A percentile compares a stretch with the other conserved stretches of the same genome.
Evolutionary conservation across 2,329 filamentous ascomycete species (phyloP).

Genomic region (Capronia americana): DNA sequence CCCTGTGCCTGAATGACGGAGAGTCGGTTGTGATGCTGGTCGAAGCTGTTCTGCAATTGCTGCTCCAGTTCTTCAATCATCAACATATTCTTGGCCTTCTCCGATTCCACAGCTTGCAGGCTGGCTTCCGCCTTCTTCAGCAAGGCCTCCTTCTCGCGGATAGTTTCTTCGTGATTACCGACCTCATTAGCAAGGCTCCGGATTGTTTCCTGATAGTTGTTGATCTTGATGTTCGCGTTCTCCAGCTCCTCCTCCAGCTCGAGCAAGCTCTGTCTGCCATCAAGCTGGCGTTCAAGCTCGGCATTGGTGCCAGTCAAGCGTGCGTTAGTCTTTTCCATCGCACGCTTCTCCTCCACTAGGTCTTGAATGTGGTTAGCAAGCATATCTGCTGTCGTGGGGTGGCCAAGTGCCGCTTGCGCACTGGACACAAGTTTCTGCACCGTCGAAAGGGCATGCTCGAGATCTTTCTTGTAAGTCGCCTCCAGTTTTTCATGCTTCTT

Average conservation of each 20-base stretch:
- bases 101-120: slow-evolving; percentile 60
- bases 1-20: slow-evolving; percentile 81
- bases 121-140: slow-evolving; percentile 55
- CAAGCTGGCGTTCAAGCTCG: slow-evolving; percentile 39
- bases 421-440: slow-evolving; percentile 34
- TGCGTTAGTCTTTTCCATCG: slow-evolving; percentile 32
- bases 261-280: slow-evolving; percentile 33
- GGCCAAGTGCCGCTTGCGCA: slow-evolving; percentile 37
- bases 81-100: slow-evolving; percentile 89
- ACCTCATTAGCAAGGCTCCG: slow-evolving; percentile 60
- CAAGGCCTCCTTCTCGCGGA: slow-evolving; percentile 52
- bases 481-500: slow-evolving; percentile 63
- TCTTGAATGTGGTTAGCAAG: slow-evolving; percentile 39
- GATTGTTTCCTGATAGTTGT: slow-evolving; percentile 59
- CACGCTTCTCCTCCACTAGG: slow-evolving; percentile 37
- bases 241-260: slow-evolving; percentile 46
- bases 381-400: slow-evolving; percentile 40
- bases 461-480: slow-evolving; percentile 66
- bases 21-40: slow-evolving; percentile 90
- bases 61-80: slow-evolving; percentile 96
- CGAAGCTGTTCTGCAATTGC: slow-evolving; percentile 92
- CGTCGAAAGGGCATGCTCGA: slow-evolving; percentile 60
- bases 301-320: slow-evolving; percentile 36
- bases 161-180: slow-evolving; percentile 54
- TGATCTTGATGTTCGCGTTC: slow-evolving; percentile 49